Evolutionary conservation across 2,329 filamentous ascomycete genomes (phyloP).

Genomic region (Phyllosticta paracitricarpa): DNA sequence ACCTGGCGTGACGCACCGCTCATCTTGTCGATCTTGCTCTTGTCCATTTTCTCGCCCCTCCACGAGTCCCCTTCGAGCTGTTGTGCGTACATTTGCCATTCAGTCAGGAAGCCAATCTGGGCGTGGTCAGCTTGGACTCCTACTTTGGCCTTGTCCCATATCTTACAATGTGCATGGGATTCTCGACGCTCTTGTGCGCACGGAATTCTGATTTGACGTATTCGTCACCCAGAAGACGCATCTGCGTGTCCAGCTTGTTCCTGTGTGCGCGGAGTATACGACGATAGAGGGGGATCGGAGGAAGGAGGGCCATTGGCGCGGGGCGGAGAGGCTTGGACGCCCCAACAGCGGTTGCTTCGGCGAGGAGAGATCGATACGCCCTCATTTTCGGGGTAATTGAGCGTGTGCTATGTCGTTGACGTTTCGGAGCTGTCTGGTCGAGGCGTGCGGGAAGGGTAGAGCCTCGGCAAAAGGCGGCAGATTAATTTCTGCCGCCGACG

Average conservation of each 20-base stretch:
- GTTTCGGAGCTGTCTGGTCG: neutral
- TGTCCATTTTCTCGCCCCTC: slow-evolving; percentile 76
- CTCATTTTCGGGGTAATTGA: neutral
- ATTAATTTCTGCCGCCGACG: neutral
- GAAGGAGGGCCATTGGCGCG: slow-evolving; percentile 59
- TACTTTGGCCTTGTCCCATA: neutral
- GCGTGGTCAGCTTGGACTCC: neutral
- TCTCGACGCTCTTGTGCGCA: slow-evolving; percentile 73
- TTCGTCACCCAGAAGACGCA: slow-evolving; percentile 76
- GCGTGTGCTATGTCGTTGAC: slow-evolving; percentile 12
- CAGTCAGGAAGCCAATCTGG: slow-evolving; percentile 87
- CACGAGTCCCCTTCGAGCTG: slow-evolving; percentile 79
- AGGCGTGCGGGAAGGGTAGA: neutral
- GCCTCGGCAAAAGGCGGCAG: neutral
- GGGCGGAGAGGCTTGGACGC: slow-evolving; percentile 24
- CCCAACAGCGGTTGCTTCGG: slow-evolving; percentile 25
- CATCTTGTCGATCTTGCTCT: slow-evolving; percentile 80
- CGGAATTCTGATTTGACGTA: slow-evolving; percentile 92
- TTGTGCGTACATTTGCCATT: slow-evolving; percentile 95
- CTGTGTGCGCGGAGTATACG: slow-evolving; percentile 79
- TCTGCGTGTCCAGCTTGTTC: slow-evolving; percentile 60
- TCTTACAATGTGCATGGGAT: slow-evolving; percentile 79
- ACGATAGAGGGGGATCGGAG: slow-evolving; percentile 82
- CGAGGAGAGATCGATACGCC: slow-evolving; percentile 14
- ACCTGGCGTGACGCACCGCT: slow-evolving; percentile 54